Evolutionary conservation across 495 filamentous ascomycete genomes (phyloP).

Genomic region (Talaromyces liani): DNA sequence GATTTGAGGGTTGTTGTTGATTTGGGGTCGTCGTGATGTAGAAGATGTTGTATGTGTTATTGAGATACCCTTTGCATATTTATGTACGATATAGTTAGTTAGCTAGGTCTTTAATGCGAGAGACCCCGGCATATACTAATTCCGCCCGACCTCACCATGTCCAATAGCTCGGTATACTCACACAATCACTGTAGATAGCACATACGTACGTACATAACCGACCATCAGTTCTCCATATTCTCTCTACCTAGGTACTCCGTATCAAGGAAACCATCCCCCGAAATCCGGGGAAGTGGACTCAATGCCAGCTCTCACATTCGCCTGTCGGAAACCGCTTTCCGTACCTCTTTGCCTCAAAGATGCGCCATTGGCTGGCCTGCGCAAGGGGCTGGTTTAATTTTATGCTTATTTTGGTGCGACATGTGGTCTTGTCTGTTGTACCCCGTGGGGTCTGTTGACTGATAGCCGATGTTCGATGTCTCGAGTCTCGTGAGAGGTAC

Average conservation of each 20-base stretch:
- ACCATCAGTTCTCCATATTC: too few species aligned
- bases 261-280: not conserved
- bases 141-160: not conserved
- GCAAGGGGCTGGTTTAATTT: not conserved
- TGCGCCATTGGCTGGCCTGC: not conserved
- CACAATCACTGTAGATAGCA: too few species aligned
- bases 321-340: conserved; percentile 7
- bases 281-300: conserved; percentile 3
- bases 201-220: too few species aligned
- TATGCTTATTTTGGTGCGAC: not conserved
- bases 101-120: not conserved
- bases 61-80: not conserved
- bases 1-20: conserved; percentile 40
- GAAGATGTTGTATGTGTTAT: not conserved
- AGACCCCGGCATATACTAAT: not conserved
- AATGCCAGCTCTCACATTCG: not conserved
- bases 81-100: not conserved
- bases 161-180: too few species aligned
- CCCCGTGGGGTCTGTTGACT: not conserved
- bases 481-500: too few species aligned
- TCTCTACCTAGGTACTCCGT: too few species aligned
- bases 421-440: not conserved
- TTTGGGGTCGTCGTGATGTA: conserved; percentile 11
- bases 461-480: too few species aligned
- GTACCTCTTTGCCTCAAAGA: not conserved